These are phyloP conservation scores for Ogataea nitratoaversa DNA, from an alignment of 805 yeast species.

Conservation along the genomic window DNA sequence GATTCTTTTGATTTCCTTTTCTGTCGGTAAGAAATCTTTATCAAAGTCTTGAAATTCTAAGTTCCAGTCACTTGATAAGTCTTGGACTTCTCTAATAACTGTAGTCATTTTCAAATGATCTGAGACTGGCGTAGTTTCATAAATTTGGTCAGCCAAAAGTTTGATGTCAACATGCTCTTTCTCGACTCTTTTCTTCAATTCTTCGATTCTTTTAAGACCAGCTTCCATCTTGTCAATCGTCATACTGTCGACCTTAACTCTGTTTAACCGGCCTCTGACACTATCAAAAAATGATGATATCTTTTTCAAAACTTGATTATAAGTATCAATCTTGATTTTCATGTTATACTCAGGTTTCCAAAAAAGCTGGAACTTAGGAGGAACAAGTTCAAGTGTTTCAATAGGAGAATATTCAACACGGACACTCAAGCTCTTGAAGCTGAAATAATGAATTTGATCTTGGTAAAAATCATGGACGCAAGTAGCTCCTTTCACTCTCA, in stretches of 20 bases:
- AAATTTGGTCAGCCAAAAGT: constrained; percentile 46
- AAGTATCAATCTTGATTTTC: constrained; percentile 60
- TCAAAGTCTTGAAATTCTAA: constrained; percentile 77
- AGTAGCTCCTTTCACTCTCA: constrained; percentile 51
- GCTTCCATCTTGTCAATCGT: constrained; percentile 67
- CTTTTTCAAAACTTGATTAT: constrained; percentile 48
- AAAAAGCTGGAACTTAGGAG: constrained; percentile 65
- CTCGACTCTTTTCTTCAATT: constrained; percentile 49
- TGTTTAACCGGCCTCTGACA: constrained; percentile 59
- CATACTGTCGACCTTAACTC: constrained; percentile 77
- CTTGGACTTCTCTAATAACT: constrained; percentile 68
- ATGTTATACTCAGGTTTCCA: constrained; percentile 74
- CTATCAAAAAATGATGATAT: constrained; percentile 66
- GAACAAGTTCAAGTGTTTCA: constrained; percentile 72
- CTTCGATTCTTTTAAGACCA: constrained; percentile 56
- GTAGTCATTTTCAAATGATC: constrained; percentile 69
- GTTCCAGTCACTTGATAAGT: constrained; percentile 85
- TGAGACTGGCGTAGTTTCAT: constrained; percentile 51
- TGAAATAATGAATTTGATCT: constrained; percentile 81
- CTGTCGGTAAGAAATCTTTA: constrained; percentile 75
- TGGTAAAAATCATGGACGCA: constrained; percentile 81
- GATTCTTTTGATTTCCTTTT: constrained; percentile 84
- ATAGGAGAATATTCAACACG: constrained; percentile 73
- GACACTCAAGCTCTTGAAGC: constrained; percentile 72
- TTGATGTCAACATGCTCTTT: constrained; percentile 47